Evolutionary conservation across 1,284 basidiomycete species (phyloP), one percentile per base, ranked within the genome.

Genomic region (Lentinula novae-zelandiae): DNA sequence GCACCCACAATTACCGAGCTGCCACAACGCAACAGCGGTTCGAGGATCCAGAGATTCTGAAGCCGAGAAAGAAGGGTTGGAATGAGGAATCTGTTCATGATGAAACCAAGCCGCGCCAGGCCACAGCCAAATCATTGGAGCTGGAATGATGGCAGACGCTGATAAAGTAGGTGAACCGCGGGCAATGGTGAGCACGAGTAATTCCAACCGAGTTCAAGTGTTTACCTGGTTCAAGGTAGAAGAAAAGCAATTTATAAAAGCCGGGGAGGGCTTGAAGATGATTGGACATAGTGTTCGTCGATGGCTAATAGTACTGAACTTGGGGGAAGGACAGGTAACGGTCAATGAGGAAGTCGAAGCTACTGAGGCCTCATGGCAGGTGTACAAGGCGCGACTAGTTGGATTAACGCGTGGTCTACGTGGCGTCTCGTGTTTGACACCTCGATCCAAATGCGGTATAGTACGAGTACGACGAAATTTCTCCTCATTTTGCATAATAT

Each of bases 31-130:
- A 82, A 90, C 87, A 15, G 74, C 74, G 2, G 84, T 82, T n/a
- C 85, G 76, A 31, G 76, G 67, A 58, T 89, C 83, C 58, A 84
- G 66, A 5, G 72, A 61, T 12, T 61, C 65, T 2, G 65, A 34
- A 49, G 64, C 52, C 57, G 73, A 1, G n/a, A n/a, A 62, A 12
- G 77, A 71, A 4, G 69, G 64, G 10, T 77, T 63, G 8, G 68
- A 61, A 12, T 75, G 76, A 2, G 89, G 89, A 54, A 90, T 79
- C 62, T 91, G 81, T 66, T 87, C 79, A 67, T 85, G 77, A 68
- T 87, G 83, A 67, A 90, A 91, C 89, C 89, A 90, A 34, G 75
- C 72, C 17, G 86, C 77, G 20, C 89, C 88, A 5, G 86, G 86
- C 63, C 75, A 82, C 53, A 82, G 66, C 81, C 84, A 87, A n/a